Evolutionary conservation across 768 basidiomycete species (phyloP).

Genomic region (Mycena kentingensis): DNA sequence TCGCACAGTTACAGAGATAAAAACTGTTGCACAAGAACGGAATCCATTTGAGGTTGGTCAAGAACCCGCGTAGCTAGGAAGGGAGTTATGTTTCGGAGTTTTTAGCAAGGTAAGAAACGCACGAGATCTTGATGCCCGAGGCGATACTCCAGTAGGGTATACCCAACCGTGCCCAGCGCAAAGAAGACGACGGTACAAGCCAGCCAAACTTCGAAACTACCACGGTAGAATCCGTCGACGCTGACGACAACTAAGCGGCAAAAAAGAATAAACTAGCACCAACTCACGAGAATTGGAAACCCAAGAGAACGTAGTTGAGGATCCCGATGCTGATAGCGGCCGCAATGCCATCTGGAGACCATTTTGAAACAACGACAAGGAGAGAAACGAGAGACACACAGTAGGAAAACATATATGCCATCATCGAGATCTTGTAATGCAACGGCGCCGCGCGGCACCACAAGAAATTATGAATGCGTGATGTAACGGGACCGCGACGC

Average conservation of each 20-base stretch:
- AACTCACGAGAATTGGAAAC: constrained; percentile 72
- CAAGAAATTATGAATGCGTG: constrained; percentile 71
- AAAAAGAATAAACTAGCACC: no score
- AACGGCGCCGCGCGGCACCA: constrained; percentile 70
- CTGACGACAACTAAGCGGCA: no score
- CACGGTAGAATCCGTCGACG: constrained; percentile 76
- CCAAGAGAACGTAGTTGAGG: constrained; percentile 75
- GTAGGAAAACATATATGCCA: constrained; percentile 51
- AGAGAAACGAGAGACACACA: constrained; percentile 10
- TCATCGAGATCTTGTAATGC: constrained; percentile 82
- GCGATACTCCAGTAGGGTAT: constrained; percentile 72
- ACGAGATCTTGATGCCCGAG: constrained; percentile 58
- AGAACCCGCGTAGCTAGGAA: constrained; percentile 44
- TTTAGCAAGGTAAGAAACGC: constrained; percentile 40
- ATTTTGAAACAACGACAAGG: constrained; percentile 2
- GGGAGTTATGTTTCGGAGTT: constrained; percentile 5
- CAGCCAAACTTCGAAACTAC: constrained; percentile 80
- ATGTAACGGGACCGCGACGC: constrained; percentile 73
- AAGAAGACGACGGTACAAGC: constrained; percentile 78
- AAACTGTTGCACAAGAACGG: constrained; percentile 68
- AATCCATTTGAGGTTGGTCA: constrained; percentile 66
- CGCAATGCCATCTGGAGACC: constrained; percentile 56
- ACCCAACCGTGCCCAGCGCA: constrained; percentile 71
- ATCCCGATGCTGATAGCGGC: constrained; percentile 65
- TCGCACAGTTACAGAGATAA: neutral